Conservation (phyloP, 2,329 filamentous ascomycete species). For the Pochonia chlamydosporia region DNA sequence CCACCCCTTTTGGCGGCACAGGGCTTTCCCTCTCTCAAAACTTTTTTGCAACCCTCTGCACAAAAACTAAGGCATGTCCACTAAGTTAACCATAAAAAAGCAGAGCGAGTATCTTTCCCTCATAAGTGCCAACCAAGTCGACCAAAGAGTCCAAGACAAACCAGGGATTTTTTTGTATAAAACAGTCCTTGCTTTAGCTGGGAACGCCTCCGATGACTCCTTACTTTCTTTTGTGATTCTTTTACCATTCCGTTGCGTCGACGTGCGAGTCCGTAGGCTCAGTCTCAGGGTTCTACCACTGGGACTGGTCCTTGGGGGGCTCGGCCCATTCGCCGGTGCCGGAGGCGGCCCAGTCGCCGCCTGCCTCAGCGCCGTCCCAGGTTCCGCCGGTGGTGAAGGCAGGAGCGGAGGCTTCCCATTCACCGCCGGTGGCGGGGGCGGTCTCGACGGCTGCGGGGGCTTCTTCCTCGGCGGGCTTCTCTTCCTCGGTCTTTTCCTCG, state of each 20-base stretch:
- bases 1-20: constrained; percentile 77
- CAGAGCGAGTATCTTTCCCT: constrained; percentile 94
- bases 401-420: constrained; percentile 81
- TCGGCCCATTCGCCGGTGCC: constrained; percentile 63
- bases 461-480: constrained; percentile 80
- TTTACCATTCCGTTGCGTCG: constrained; percentile 10
- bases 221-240: background rate
- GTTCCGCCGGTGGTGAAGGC: constrained; percentile 58
- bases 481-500: constrained; percentile 95
- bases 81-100: constrained; percentile 10
- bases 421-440: constrained; percentile 59
- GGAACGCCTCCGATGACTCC: constrained; percentile 6
- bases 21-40: constrained; percentile 94
- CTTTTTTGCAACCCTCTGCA: too few species aligned
- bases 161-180: constrained; percentile 4
- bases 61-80: constrained; percentile 9
- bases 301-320: constrained; percentile 45
- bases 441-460: constrained; percentile 74
- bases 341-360: constrained; percentile 60
- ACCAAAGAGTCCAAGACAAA: constrained; percentile 21
- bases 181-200: constrained; percentile 1
- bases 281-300: constrained; percentile 39
- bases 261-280: constrained; percentile 7
- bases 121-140: constrained; percentile 75
- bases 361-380: constrained; percentile 52